phyloP scores from a whole-genome alignment of 1,139 yeast species.

The Suhomyces bribrorum region DNA sequence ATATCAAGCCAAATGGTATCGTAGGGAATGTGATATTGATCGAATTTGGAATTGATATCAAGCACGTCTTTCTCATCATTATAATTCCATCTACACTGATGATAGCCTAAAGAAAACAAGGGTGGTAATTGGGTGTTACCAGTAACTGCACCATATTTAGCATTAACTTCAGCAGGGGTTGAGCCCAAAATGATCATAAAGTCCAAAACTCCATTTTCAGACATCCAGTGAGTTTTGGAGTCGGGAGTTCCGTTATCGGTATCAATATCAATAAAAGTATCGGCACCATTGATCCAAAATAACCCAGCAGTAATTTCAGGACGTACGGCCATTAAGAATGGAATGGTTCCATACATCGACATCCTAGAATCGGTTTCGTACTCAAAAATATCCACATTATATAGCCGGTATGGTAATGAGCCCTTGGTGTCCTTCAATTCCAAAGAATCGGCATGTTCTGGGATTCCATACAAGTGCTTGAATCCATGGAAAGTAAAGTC shows the following conservation, averaged over 20 bases:
- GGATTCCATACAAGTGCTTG: slow-evolving; percentile 80
- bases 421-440: slow-evolving; percentile 67
- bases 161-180: slow-evolving; percentile 59
- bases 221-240: slow-evolving; percentile 81
- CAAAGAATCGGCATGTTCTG: slow-evolving; percentile 89
- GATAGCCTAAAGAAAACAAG: slow-evolving; percentile 81
- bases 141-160: slow-evolving; percentile 68
- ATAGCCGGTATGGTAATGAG: slow-evolving; percentile 75
- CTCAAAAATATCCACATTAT: slow-evolving; percentile 92
- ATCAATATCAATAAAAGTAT: slow-evolving; percentile 80
- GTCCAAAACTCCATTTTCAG: slow-evolving; percentile 85
- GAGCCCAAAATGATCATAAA: slow-evolving; percentile 67
- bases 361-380: slow-evolving; percentile 77
- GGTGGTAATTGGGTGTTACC: slow-evolving; percentile 81
- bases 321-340: slow-evolving; percentile 74
- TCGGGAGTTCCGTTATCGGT: slow-evolving; percentile 27
- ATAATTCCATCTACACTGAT: slow-evolving; percentile 91
- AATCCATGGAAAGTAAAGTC: slow-evolving; percentile 70
- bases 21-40: slow-evolving; percentile 73
- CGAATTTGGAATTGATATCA: slow-evolving; percentile 68
- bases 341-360: slow-evolving; percentile 96
- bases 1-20: slow-evolving; percentile 96
- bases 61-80: slow-evolving; percentile 84
- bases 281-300: slow-evolving; percentile 93
- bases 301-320: slow-evolving; percentile 66